A percentile compares a stretch with the other conserved stretches of the same genome.
Evolutionary conservation across 78 protist genomes (phyloP).

Genomic region (Speleostelium caveatum): DNA sequence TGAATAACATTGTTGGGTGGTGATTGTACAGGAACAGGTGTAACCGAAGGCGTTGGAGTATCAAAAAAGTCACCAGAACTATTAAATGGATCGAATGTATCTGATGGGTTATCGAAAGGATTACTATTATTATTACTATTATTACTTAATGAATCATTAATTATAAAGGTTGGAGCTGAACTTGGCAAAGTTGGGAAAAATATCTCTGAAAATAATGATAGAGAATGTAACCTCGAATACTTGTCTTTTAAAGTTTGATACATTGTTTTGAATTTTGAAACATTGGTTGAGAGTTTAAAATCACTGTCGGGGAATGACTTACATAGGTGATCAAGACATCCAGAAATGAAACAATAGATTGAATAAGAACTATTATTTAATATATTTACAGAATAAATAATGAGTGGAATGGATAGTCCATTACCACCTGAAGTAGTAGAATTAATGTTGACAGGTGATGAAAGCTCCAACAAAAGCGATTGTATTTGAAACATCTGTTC

Average conservation of each 20-base stretch:
- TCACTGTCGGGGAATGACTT: conserved; percentile 6
- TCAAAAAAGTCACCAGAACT: neutral
- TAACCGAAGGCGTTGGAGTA: neutral
- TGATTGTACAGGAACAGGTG: neutral
- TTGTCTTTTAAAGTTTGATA: conserved; percentile 21
- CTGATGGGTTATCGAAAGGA: conserved; percentile 1
- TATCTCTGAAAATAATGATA: conserved; percentile 23
- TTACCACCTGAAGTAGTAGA: neutral
- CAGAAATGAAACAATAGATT: conserved; percentile 53
- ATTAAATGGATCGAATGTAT: no score
- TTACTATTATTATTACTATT: neutral
- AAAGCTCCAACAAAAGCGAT: neutral
- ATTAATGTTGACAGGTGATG: neutral
- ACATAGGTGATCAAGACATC: conserved; percentile 8
- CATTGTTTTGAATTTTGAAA: neutral
- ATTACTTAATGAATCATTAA: neutral
- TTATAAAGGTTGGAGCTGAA: neutral
- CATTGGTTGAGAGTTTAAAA: neutral
- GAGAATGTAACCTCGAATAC: conserved; percentile 5
- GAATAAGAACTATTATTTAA: conserved; percentile 42
- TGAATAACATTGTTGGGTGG: neutral
- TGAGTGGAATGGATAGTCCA: conserved; percentile 12
- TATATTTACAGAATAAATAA: conserved; percentile 22
- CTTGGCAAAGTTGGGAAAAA: conserved; percentile 65
- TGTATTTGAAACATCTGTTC: conserved; percentile 36